Base-by-base conservation (phyloP, 805 yeast species). In the Metschnikowia baotianmanensis region DNA sequence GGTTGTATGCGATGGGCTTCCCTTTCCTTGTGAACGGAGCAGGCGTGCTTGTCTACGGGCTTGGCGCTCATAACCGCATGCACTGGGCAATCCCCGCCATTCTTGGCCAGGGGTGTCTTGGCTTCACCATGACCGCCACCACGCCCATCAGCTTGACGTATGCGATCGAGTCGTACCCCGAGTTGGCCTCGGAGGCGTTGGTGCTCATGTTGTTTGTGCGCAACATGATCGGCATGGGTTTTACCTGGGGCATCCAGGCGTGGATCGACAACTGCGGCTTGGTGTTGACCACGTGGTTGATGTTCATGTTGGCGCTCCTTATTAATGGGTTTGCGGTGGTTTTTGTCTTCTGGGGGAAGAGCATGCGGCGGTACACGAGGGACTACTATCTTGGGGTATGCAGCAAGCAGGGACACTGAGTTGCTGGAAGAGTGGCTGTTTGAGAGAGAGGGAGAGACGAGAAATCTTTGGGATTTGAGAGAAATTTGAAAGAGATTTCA, bases 31-130 rank as follows among this genome's bases (percentile, higher is more conserved):
- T 80, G 6, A 77, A 79, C 4, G 81, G 82, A 1, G 67, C 69
- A 0, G 78, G 83, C 0, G 61, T 78, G 41, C 69, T 80, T 45
- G 62, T 82, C 12, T 79, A 82, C 72, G 87, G 87, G 34, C 72
- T 80, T 31, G 86, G 84, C 9, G 81, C 85, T 0, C 71, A 72
- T 34, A 70, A 72, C 36, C 69, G 65, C 3, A 61, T 73, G 21
- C 75, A 73, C 37, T 81, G 86, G 84, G 65, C 77, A 38, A 76
- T 77, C 3, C 65, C 74, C 0, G 75, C 62, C 21, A 27, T 63
- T 72, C 36, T 72, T 17, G 83, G 82, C 2, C 64, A 77, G 48
- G 86, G 83, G 2, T 54, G 77, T 31, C 62, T 78, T 11, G 82
- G 83, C 6, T 58, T 71, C 28, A 69, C 77, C 46, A 61, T 77